Base-by-base conservation (phyloP, 2,329 filamentous ascomycete species). In the Thermothelomyces thermophilus region DNA sequence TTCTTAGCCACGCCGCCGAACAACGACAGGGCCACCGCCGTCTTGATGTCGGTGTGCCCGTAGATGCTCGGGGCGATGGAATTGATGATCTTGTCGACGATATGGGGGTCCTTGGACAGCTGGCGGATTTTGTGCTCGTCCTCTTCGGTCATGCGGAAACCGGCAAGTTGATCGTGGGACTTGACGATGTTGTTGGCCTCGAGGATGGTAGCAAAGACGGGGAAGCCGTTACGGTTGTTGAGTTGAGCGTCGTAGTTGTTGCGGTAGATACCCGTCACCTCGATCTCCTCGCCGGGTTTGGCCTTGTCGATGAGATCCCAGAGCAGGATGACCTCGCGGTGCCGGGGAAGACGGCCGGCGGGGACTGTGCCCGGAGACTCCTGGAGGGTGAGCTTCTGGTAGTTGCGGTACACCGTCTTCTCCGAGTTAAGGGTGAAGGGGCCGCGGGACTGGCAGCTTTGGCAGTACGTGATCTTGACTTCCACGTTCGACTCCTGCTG, bases 151-250 rank as follows among this genome's bases (percentile, higher is more conserved):
- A 98, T 76, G 53, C 90, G 82, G 77, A 98, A 98, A 50, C 93
- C 93, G 62, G 93, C 93, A 53, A 98, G 83, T 70, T 98, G 90
- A 66, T 98, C 93, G 64, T 98, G 93, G 0, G 91, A 85, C 69
- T 98, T 98, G 69, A 97, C 84, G 5, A 97, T 83, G 59, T 98
- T 90, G 69, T 98, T 98, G 22, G 94, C 94, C 68, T 98, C 93
- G 4, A 98, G 79, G 52, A 98, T 93, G 0, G 93, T 98, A 4
- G 93, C 91, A 68, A 98, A 98, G 31, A 98, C 93, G 0, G 93
- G 93, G 71, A 98, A 97, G 4, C 93, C 93, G 64, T 97, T 98
- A 64, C 93, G 91, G 73, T 96, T 97, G 72, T 98, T 98, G 48
- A 98, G 79, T 60, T 95, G 89, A 3, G 93, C 90, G 66, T 97